Evolutionary conservation across 768 basidiomycete species (phyloP), one percentile per base, ranked within the genome.

Genomic region (Leccinum broughii): DNA sequence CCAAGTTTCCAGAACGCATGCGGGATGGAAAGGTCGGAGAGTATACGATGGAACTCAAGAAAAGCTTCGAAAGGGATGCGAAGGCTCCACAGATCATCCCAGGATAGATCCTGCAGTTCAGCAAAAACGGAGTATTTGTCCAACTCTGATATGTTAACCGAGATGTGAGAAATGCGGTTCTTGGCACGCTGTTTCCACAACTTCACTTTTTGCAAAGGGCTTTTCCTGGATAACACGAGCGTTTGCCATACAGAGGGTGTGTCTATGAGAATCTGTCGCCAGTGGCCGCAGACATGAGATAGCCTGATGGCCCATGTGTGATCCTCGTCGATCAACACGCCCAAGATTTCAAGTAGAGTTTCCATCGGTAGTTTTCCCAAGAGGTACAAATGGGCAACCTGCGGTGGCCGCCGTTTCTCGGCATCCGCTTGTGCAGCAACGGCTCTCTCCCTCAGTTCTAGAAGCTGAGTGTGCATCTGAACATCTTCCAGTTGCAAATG

Each of bases 351-450:
- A 6, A 73, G 72, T 44, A 89, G 78, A 10, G 91, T 76, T 70
- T 93, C 92, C 22, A 86, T 77, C 0, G 92, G 91, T 4, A 93
- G 78, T 54, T 78, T 81, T 49, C 77, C 81, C 56, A 85, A 77
- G 61, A 88, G 83, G 64, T 85, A 83, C 7, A 72, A 75, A 48
- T 14, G 24, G 13, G 49, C 22, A 50, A 50, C 49, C 49, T 64
- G 63, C 14, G 70, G 69, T 55, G 67, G 71, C 52, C 69, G 71
- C n/a, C 68, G 60, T 30, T 71, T 66, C 7, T 68, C 70, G 9
- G 66, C 61, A 22, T 37, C 48, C 13, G 49, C 61, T 49, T 65
- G 62, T 7, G 62, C 65, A 34, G 66, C 56, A 17, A 64, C 57
- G n/a, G 79, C 76, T n/a, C 80, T 73, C 28, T 73, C 70, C 63